Evolutionary conservation across 2,329 filamentous ascomycete genomes (phyloP).

Genomic region (Fusarium oxysporum): DNA sequence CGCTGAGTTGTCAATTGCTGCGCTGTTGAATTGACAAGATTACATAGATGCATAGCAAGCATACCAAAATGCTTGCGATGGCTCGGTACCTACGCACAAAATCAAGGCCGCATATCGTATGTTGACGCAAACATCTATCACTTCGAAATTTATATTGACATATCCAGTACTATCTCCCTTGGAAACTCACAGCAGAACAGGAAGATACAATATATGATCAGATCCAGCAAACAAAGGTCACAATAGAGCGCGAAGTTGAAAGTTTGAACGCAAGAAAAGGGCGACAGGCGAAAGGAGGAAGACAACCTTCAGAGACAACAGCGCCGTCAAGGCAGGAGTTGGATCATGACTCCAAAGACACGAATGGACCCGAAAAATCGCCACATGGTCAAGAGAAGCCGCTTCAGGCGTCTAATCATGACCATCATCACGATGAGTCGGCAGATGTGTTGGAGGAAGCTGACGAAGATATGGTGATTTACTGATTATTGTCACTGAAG

Average conservation of each 20-base stretch:
- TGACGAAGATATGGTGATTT: conserved; percentile 92
- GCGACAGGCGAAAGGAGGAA: conserved; percentile 46
- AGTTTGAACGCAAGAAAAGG: conserved; percentile 68
- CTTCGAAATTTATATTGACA: conserved; percentile 13
- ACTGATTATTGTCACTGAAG: conserved; percentile 62
- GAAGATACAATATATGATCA: conserved; percentile 78
- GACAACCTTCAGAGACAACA: conserved; percentile 23
- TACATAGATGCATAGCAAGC: conserved; percentile 79
- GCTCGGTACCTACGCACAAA: conserved; percentile 81
- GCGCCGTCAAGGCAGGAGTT: conserved; percentile 19
- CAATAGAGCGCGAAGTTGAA: conserved; percentile 72
- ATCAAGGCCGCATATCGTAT: conserved; percentile 78
- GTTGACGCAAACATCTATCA: conserved; percentile 48
- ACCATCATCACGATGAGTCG: conserved; percentile 71
- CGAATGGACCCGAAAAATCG: conserved; percentile 12
- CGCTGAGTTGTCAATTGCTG: background rate
- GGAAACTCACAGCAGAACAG: conserved; percentile 77
- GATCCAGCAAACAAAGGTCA: conserved; percentile 71
- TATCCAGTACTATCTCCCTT: conserved; percentile 86
- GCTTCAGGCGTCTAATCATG: conserved; percentile 18
- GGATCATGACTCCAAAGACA: conserved; percentile 9
- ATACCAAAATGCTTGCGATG: conserved; percentile 76
- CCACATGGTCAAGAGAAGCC: conserved; percentile 23
- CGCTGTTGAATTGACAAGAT: conserved; percentile 29
- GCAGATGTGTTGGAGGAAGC: conserved; percentile 85